Evolutionary conservation across 179 eudicot genomes (phyloP).

Genomic region (Beta macrorhiza): DNA sequence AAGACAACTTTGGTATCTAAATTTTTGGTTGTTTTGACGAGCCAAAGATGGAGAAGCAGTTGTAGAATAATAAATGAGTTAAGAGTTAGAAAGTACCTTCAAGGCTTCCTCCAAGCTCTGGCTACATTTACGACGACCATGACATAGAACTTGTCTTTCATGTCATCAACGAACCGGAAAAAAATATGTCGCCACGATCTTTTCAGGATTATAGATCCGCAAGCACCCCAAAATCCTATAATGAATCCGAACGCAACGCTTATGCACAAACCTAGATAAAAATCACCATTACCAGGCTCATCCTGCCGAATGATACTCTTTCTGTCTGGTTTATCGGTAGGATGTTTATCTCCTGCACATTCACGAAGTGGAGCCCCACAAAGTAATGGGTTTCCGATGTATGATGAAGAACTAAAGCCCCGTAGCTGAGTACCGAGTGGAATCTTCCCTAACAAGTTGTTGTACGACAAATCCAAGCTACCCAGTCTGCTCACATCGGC

Average conservation of each 20-base stretch:
- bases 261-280: background rate
- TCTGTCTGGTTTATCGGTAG: no score
- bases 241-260: background rate
- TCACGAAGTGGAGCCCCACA: slow-evolving; percentile 28
- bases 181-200: background rate
- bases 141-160: background rate
- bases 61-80: no score
- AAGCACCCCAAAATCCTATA: background rate
- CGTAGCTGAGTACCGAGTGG: slow-evolving; percentile 31
- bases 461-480: slow-evolving; percentile 25
- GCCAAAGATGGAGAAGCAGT: no score
- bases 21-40: no score
- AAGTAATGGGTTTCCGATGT: slow-evolving; percentile 22
- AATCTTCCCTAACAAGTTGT: slow-evolving; percentile 28
- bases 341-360: background rate
- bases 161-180: background rate
- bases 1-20: no score
- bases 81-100: no score
- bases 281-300: background rate
- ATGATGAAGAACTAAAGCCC: slow-evolving; percentile 25
- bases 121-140: background rate
- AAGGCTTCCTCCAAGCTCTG: background rate
- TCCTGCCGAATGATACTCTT: background rate
- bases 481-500: slow-evolving; percentile 11
- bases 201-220: background rate